Conservation (phyloP, 805 yeast genomes). For the Ogataea populi-albae region DNA sequence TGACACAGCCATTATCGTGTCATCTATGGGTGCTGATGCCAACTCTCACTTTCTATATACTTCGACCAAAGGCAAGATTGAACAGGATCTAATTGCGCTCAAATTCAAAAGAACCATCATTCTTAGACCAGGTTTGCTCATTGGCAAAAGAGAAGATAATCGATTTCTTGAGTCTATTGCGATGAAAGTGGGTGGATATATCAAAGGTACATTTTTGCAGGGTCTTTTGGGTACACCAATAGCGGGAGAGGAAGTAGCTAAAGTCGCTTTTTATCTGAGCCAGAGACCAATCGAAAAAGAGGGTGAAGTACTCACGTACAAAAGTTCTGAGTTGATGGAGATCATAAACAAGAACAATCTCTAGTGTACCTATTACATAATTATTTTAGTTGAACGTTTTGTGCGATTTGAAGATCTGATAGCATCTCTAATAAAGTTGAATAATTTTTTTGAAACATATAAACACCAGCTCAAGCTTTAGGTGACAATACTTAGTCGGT, state of each 20-base stretch:
- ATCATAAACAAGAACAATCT: slow-evolving; percentile 10
- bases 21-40: slow-evolving; percentile 61
- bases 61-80: slow-evolving; percentile 72
- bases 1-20: slow-evolving; percentile 63
- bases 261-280: slow-evolving; percentile 36
- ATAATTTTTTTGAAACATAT: neutral
- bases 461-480: slow-evolving; percentile 26
- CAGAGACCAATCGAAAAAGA: slow-evolving; percentile 15
- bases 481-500: neutral
- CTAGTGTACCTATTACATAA: neutral
- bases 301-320: slow-evolving; percentile 21
- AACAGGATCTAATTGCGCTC: slow-evolving; percentile 59
- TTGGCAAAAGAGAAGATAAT: slow-evolving; percentile 58
- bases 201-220: slow-evolving; percentile 36
- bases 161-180: slow-evolving; percentile 36
- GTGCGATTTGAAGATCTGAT: neutral
- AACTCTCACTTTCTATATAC: slow-evolving; percentile 59
- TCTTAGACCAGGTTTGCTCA: slow-evolving; percentile 70
- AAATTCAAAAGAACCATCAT: slow-evolving; percentile 71
- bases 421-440: neutral
- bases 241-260: slow-evolving; percentile 65
- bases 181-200: slow-evolving; percentile 31
- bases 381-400: neutral
- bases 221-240: slow-evolving; percentile 41
- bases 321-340: slow-evolving; percentile 20